Evolutionary conservation across 2,329 filamentous ascomycete genomes (phyloP), one percentile per base, ranked within the genome.

Genomic region (Salinomyces thailandicus): DNA sequence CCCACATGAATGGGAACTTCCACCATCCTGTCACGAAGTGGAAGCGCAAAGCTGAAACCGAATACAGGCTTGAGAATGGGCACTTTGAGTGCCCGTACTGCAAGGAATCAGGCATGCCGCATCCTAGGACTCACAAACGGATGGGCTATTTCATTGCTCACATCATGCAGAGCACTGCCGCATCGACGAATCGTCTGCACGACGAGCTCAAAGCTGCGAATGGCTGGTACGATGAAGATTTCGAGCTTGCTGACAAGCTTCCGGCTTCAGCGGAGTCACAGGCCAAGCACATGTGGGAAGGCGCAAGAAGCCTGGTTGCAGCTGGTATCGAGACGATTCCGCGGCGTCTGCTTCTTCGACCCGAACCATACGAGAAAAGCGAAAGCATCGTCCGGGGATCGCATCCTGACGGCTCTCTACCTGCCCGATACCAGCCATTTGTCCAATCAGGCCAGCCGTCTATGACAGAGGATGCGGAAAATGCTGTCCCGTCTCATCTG

Each of bases 151-250:
- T 30, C 6, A 15, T 30, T 12, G 8, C 6, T 14, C 27, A 30
- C 27, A 15, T 30, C 27, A 30, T 30, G 27, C 8, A 30, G 6
- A 30, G 27, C 14, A 6, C 9, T 7, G 8, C 6, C 8, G 14
- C 14, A 12, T 30, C 27, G 6, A 30, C 27, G 8, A 14, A 14
- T 6, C 9, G 27, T 13, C 8, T 9, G 27, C 27, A 30, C 27
- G 27, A 30, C 13, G 27, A 30, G 27, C 27, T 30, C 9, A 30
- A 30, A 30, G 27, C 27, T 12, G 27, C 27, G 27, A 13, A 30
- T 30, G 27, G 27, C 27, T 30, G 27, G 27, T 30, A 30, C 27
- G 27, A 30, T 13, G 27, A 30, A 7, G 27, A 30, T 13, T 30
- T 30, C 27, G 8, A 12, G 9, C 13, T 9, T 6, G 27, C 27